A percentile compares a stretch with the other conserved stretches of the same genome.
Evolutionary conservation across 192 early-diverging fungal genomes (phyloP).

Genomic region (Backusella macrospora): DNA sequence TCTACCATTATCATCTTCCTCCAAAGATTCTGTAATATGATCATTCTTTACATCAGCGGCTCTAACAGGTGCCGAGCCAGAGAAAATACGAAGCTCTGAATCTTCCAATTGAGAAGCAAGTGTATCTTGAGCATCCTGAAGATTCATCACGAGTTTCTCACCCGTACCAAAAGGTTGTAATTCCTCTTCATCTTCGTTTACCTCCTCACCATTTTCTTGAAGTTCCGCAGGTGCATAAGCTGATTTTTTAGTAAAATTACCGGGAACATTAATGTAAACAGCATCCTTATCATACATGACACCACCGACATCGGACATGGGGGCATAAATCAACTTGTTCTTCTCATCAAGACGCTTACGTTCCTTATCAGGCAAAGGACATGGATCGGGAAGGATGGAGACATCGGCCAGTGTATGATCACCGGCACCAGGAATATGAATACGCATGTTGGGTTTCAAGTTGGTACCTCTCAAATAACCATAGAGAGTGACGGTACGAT

Average conservation of each 20-base stretch:
- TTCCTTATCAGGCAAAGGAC: conserved; percentile 95
- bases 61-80: conserved; percentile 59
- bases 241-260: conserved; percentile 70
- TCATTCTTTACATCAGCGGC: conserved; percentile 48
- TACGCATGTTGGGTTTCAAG: conserved; percentile 81
- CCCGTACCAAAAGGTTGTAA: conserved; percentile 56
- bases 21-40: conserved; percentile 34
- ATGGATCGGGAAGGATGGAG: conserved; percentile 86
- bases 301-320: conserved; percentile 97
- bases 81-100: conserved; percentile 73
- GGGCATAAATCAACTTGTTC: conserved; percentile 95
- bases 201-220: conserved; percentile 42
- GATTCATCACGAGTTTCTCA: conserved; percentile 89
- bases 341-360: conserved; percentile 89
- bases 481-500: conserved; percentile 92
- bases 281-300: conserved; percentile 99
- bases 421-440: conserved; percentile 96
- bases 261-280: conserved; percentile 96
- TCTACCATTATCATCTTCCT: conserved; percentile 44
- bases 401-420: conserved; percentile 82
- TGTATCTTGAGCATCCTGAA: conserved; percentile 84
- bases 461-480: conserved; percentile 96
- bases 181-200: conserved; percentile 41
- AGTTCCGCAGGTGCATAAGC: conserved; percentile 45
- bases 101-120: conserved; percentile 69